These are phyloP conservation scores for Hymenoscyphus albidus DNA, from an alignment of 2,329 filamentous ascomycete species.

Conservation along the genomic window DNA sequence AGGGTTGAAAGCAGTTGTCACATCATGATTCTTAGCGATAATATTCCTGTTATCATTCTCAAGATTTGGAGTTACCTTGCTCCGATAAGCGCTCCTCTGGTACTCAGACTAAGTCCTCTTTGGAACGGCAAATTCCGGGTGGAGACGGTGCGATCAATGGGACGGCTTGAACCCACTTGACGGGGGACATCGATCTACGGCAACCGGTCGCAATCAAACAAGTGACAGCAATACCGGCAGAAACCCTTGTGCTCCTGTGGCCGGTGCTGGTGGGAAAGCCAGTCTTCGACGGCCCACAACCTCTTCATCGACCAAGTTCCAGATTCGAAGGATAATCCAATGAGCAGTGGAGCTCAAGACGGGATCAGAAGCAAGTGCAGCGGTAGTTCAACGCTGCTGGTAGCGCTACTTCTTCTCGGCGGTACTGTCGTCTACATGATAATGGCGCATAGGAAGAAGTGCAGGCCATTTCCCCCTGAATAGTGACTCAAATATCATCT, in stretches of 20 bases:
- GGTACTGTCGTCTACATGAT: background rate
- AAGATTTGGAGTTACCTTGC: background rate
- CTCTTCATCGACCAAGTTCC: background rate
- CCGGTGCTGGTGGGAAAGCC: background rate
- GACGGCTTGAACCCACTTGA: conserved; percentile 14
- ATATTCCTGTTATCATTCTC: background rate
- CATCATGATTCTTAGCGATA: background rate
- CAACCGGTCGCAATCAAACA: conserved; percentile 3
- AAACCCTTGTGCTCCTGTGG: background rate
- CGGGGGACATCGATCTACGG: background rate
- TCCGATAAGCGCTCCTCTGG: background rate
- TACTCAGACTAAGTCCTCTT: background rate
- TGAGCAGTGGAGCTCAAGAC: background rate
- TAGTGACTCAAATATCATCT: background rate
- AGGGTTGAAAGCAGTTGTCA: background rate
- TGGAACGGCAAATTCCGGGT: background rate
- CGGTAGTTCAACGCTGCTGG: background rate
- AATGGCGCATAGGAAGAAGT: background rate
- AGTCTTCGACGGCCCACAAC: background rate
- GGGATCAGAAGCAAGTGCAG: background rate
- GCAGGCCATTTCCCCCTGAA: background rate
- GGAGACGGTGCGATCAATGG: background rate
- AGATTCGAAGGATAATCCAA: background rate
- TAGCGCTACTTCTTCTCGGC: background rate
- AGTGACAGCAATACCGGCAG: conserved; percentile 1